Evolutionary conservation across 148 eudicot genomes (phyloP).

Genomic region (Chenopodium suecicum): DNA sequence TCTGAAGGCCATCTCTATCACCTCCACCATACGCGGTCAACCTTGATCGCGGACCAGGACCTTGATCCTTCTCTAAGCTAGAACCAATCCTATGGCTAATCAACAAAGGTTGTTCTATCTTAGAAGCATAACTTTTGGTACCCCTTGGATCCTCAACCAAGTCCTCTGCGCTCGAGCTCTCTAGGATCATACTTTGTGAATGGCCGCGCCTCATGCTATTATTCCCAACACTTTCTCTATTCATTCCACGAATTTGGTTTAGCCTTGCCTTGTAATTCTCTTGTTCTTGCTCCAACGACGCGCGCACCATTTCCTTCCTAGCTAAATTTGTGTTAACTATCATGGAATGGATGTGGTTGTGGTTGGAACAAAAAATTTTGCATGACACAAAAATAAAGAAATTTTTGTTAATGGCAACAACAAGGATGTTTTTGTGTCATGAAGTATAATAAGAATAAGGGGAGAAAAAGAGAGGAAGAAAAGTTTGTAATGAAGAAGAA

Average conservation of each 20-base stretch:
- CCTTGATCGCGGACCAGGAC: conserved; percentile 21
- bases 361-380: conserved; percentile 15
- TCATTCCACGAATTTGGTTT: conserved; percentile 9
- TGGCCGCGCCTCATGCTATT: conserved; percentile 24
- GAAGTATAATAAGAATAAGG: conserved; percentile 3
- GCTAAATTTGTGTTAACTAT: not conserved
- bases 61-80: conserved; percentile 27
- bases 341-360: not conserved
- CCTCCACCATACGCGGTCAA: conserved; percentile 1
- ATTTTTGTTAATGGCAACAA: not conserved
- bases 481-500: not conserved
- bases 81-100: conserved; percentile 28
- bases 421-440: conserved; percentile 24
- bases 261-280: conserved; percentile 26
- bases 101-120: conserved; percentile 19
- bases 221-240: conserved; percentile 7
- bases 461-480: conserved; percentile 5
- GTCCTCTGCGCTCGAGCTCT: conserved; percentile 27
- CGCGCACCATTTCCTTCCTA: conserved; percentile 23
- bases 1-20: conserved; percentile 24
- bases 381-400: conserved; percentile 24
- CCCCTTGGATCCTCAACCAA: conserved; percentile 28
- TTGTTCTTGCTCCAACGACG: conserved; percentile 27
- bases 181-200: conserved; percentile 36
- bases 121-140: conserved; percentile 19